Evolutionary conservation across 352 stramenopile species (phyloP).

Genomic region (Phytophthora fragariaefolia): DNA sequence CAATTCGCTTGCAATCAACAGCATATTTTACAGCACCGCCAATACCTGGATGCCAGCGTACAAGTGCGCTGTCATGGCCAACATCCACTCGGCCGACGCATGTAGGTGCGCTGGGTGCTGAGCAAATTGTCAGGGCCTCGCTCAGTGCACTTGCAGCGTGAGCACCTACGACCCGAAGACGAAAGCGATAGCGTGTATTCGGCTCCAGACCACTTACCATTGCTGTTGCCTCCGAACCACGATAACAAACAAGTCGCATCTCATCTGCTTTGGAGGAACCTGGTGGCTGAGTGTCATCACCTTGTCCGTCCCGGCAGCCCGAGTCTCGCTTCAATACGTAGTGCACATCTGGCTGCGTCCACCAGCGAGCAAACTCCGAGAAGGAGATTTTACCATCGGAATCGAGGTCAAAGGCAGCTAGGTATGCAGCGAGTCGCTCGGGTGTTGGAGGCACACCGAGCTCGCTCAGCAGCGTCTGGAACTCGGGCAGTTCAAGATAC

Average conservation of each 20-base stretch:
- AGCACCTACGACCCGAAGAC: slow-evolving; percentile 76
- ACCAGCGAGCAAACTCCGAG: slow-evolving; percentile 90
- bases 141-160: slow-evolving; percentile 82
- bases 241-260: slow-evolving; percentile 79
- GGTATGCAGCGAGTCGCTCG: slow-evolving; percentile 85
- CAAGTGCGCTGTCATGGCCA: slow-evolving; percentile 50
- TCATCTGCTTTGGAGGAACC: slow-evolving; percentile 30
- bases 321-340: slow-evolving; percentile 85
- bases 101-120: slow-evolving; percentile 58
- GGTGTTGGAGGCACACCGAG: slow-evolving; percentile 82
- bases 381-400: slow-evolving; percentile 88
- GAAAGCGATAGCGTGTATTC: slow-evolving; percentile 89
- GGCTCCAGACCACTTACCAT: slow-evolving; percentile 71
- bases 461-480: slow-evolving; percentile 85
- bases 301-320: slow-evolving; percentile 20
- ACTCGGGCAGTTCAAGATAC: slow-evolving; percentile 87
- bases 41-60: slow-evolving; percentile 87
- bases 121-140: slow-evolving; percentile 76
- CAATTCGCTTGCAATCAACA: slow-evolving; percentile 80
- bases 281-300: slow-evolving; percentile 8
- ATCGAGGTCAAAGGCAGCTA: slow-evolving; percentile 84
- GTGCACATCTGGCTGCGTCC: slow-evolving; percentile 78
- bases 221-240: slow-evolving; percentile 55
- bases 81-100: slow-evolving; percentile 66
- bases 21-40: slow-evolving; percentile 72